Evolutionary conservation across 352 stramenopile species (phyloP).

Genomic region (Salisapilia sapeloensis): DNA sequence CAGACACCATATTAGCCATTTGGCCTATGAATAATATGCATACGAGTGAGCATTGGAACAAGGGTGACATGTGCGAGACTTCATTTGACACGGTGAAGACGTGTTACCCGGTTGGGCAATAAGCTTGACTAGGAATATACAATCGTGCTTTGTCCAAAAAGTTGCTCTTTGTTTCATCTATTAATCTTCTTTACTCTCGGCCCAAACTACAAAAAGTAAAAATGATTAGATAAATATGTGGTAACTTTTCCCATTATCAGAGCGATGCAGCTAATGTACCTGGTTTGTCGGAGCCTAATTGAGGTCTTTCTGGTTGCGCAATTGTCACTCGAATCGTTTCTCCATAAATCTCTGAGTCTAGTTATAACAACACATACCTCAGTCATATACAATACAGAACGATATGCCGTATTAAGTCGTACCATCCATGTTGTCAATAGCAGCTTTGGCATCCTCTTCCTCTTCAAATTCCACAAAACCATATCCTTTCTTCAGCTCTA

Average conservation of each 20-base stretch:
- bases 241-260: not conserved
- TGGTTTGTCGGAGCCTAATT: constrained; percentile 63
- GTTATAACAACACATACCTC: not conserved
- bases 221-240: not conserved
- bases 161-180: too few species aligned
- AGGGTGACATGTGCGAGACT: too few species aligned
- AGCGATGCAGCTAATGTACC: constrained; percentile 10
- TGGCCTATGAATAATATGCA: too few species aligned
- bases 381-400: constrained; percentile 1
- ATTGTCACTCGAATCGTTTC: constrained; percentile 84
- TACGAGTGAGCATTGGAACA: too few species aligned
- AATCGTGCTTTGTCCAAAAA: too few species aligned
- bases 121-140: too few species aligned
- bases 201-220: constrained; percentile 27
- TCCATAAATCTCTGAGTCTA: constrained; percentile 85
- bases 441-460: constrained; percentile 69
- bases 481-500: constrained; percentile 80
- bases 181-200: constrained; percentile 27
- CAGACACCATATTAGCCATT: too few species aligned
- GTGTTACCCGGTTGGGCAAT: too few species aligned
- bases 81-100: too few species aligned
- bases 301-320: constrained; percentile 68
- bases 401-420: not conserved
- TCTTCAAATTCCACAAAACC: constrained; percentile 91
- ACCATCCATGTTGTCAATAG: constrained; percentile 94